These are phyloP conservation scores for Trichoderma citrinoviride DNA, from an alignment of 2,329 filamentous ascomycete genomes.

Conservation along the genomic window DNA sequence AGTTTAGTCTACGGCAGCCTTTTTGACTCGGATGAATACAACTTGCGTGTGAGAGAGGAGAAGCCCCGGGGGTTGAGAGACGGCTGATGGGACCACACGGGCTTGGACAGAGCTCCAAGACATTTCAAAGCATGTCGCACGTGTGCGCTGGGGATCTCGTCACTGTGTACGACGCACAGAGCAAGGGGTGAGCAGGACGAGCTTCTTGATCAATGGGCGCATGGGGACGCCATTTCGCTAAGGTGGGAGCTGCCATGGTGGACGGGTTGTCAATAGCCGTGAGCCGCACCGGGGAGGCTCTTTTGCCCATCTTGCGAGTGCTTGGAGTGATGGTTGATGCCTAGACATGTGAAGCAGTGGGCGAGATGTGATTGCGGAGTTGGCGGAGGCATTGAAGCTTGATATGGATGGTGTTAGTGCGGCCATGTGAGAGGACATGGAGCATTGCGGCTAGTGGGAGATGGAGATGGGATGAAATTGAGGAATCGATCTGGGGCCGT, in stretches of 20 bases:
- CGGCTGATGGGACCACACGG: too few relatives aligned
- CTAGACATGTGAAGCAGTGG: neutral
- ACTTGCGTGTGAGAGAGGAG: neutral
- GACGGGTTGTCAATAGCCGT: neutral
- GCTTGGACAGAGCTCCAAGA: neutral
- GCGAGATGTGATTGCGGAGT: constrained; percentile 14
- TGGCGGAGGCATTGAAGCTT: neutral
- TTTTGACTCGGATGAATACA: neutral
- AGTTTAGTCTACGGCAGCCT: neutral
- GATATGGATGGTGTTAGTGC: neutral
- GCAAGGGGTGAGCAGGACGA: neutral
- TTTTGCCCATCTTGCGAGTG: neutral
- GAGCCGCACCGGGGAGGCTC: neutral
- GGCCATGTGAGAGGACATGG: neutral
- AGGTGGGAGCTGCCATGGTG: neutral
- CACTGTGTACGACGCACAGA: neutral
- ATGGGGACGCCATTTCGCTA: neutral
- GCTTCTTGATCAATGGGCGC: neutral
- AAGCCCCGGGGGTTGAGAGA: neutral
- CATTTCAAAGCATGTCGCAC: constrained; percentile 10
- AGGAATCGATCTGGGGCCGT: neutral
- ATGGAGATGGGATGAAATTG: neutral
- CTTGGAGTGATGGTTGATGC: neutral
- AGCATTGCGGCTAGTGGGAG: neutral
- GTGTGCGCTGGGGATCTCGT: neutral